A percentile compares a stretch with the other conserved stretches of the same genome.
Conservation (phyloP, 2,329 filamentous ascomycete species). For the Rhytidhysteron rufulum region DNA sequence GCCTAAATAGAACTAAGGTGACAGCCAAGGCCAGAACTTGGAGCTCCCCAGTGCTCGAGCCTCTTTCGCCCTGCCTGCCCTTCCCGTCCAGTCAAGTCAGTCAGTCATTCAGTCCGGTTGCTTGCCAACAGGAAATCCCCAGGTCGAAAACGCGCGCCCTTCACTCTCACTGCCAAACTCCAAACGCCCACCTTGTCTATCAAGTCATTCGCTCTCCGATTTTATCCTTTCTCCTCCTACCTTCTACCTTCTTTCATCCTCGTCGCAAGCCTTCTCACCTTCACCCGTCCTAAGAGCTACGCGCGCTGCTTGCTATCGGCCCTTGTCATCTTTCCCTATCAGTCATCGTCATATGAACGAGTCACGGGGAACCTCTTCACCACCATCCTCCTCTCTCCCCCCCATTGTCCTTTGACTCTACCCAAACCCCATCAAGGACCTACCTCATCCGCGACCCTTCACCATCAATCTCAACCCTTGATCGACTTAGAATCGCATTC, state of each 20-base stretch:
- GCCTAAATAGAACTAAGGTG: too few relatives aligned
- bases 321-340: conserved; percentile 23
- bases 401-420: conserved; percentile 18
- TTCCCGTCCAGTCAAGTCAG: too few relatives aligned
- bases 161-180: not conserved
- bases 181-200: not conserved
- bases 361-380: conserved; percentile 21
- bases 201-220: conserved; percentile 4
- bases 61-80: not conserved
- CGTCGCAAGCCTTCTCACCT: conserved; percentile 10
- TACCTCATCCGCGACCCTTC: not conserved
- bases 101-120: too few relatives aligned
- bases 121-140: too few relatives aligned
- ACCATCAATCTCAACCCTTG: conserved; percentile 13
- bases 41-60: too few relatives aligned
- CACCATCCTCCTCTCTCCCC: conserved; percentile 11
- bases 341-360: conserved; percentile 27
- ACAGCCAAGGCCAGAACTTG: too few relatives aligned
- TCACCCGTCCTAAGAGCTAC: too few relatives aligned
- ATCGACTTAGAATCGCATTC: too few relatives aligned
- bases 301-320: too few relatives aligned
- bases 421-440: conserved; percentile 5
- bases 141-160: conserved; percentile 1
- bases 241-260: conserved; percentile 5
- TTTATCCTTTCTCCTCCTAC: conserved; percentile 3